Conservation (phyloP, 805 yeast genomes). For the Metschnikowia picachoensis region DNA sequence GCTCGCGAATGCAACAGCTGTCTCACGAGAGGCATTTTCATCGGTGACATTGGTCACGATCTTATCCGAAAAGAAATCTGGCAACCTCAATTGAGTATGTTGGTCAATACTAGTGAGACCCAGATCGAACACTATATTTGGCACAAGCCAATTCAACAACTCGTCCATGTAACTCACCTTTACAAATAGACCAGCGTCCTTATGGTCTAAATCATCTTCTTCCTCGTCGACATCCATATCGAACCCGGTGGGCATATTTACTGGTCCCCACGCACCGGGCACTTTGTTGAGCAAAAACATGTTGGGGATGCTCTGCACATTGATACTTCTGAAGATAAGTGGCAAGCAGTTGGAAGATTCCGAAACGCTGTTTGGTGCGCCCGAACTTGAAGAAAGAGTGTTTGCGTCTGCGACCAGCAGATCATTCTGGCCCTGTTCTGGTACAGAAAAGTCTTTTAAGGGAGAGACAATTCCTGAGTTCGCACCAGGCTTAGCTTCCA, state of each 20-base stretch:
- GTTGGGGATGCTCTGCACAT: conserved; percentile 59
- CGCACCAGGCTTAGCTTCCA: not conserved
- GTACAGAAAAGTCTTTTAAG: no score
- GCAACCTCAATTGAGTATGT: conserved; percentile 13
- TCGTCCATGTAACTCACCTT: conserved; percentile 28
- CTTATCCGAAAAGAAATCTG: conserved; percentile 7
- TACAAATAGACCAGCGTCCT: conserved; percentile 30
- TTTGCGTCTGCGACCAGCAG: not conserved
- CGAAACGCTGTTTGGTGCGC: conserved; percentile 10
- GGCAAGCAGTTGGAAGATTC: conserved; percentile 62
- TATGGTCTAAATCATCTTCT: conserved; percentile 30
- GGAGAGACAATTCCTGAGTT: not conserved
- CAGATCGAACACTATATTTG: conserved; percentile 37
- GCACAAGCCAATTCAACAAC: conserved; percentile 37
- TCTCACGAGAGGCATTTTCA: conserved; percentile 15
- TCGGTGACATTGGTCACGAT: conserved; percentile 12
- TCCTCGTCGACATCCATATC: conserved; percentile 35
- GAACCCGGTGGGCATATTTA: conserved; percentile 23
- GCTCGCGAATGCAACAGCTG: conserved; percentile 20
- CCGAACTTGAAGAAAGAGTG: conserved; percentile 3
- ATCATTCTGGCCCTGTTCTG: not conserved
- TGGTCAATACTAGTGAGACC: conserved; percentile 23
- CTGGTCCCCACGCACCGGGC: conserved; percentile 12
- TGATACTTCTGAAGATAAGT: conserved; percentile 60
- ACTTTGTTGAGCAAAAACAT: conserved; percentile 39